phyloP scores from a whole-genome alignment of 2,329 filamentous ascomycete species.

The Monilinia laxa region DNA sequence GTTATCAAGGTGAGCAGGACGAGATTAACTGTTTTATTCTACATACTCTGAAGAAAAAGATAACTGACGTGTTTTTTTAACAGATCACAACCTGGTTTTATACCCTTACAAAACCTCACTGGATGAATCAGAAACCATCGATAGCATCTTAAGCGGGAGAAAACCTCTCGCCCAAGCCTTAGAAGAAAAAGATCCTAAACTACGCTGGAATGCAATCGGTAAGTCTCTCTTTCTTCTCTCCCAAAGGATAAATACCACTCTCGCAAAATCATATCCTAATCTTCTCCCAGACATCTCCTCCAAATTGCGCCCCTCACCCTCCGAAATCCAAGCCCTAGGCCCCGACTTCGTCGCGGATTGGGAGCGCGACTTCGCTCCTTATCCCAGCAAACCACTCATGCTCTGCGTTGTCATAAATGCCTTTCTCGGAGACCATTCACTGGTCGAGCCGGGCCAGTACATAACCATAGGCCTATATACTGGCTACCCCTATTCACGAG shows the following conservation, averaged over 20 bases:
- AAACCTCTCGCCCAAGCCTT: conserved; percentile 49
- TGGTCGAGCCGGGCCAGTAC: conserved; percentile 49
- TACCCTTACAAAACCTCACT: conserved; percentile 53
- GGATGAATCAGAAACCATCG: conserved; percentile 50
- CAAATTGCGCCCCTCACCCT: conserved; percentile 56
- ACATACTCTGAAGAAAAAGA: background rate
- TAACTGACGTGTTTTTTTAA: background rate
- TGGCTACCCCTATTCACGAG: conserved; percentile 60
- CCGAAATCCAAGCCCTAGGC: conserved; percentile 54
- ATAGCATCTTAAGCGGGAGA: conserved; percentile 52
- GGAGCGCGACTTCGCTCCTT: conserved; percentile 53
- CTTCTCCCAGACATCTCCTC: conserved; percentile 47
- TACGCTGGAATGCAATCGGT: conserved; percentile 57
- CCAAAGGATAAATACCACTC: background rate
- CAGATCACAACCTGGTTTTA: conserved; percentile 52
- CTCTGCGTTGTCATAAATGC: conserved; percentile 52
- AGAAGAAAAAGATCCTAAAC: conserved; percentile 47
- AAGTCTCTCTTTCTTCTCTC: conserved; percentile 4
- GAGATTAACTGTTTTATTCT: background rate
- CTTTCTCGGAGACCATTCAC: conserved; percentile 47
- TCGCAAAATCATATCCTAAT: too few relatives aligned
- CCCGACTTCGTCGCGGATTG: conserved; percentile 52
- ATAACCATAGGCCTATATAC: conserved; percentile 54
- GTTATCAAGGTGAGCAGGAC: conserved; percentile 47
- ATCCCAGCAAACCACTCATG: conserved; percentile 43